Percentiles rank a stretch among this genome's conserved stretches.
Conservation (phyloP, 1,139 yeast genomes). For the Hansenula lynferdii region DNA sequence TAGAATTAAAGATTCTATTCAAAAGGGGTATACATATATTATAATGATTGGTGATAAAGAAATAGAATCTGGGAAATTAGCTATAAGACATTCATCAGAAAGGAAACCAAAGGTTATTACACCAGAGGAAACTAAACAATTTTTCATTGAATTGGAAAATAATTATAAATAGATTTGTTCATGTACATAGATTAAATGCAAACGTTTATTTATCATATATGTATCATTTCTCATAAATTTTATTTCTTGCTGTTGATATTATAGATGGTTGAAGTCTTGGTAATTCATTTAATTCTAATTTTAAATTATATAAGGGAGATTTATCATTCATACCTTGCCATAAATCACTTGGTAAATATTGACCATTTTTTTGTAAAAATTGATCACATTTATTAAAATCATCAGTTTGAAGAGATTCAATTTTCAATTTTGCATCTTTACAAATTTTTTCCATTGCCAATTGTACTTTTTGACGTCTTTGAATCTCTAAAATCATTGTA, state of each 20-base stretch:
- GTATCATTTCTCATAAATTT: not conserved
- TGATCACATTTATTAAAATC: conserved; percentile 36
- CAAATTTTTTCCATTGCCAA: conserved; percentile 33
- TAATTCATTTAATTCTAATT: conserved; percentile 11
- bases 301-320: conserved; percentile 15
- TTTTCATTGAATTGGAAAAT: conserved; percentile 48
- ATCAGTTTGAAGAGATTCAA: conserved; percentile 31
- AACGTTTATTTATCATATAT: too few species aligned
- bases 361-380: conserved; percentile 42
- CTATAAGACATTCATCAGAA: conserved; percentile 61
- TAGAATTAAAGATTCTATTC: conserved; percentile 73
- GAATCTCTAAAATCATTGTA: conserved; percentile 42
- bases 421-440: conserved; percentile 32
- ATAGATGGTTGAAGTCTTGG: conserved; percentile 5
- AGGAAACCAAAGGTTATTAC: conserved; percentile 42
- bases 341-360: conserved; percentile 46
- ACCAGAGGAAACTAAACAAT: conserved; percentile 41
- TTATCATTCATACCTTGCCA: conserved; percentile 40
- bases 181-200: too few species aligned
- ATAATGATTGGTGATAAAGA: conserved; percentile 88
- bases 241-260: not conserved
- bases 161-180: conserved; percentile 27
- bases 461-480: conserved; percentile 40
- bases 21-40: conserved; percentile 74
- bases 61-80: conserved; percentile 51